phyloP scores from a whole-genome alignment of 164 flowering plant genomes.

The Vitis riparia region DNA sequence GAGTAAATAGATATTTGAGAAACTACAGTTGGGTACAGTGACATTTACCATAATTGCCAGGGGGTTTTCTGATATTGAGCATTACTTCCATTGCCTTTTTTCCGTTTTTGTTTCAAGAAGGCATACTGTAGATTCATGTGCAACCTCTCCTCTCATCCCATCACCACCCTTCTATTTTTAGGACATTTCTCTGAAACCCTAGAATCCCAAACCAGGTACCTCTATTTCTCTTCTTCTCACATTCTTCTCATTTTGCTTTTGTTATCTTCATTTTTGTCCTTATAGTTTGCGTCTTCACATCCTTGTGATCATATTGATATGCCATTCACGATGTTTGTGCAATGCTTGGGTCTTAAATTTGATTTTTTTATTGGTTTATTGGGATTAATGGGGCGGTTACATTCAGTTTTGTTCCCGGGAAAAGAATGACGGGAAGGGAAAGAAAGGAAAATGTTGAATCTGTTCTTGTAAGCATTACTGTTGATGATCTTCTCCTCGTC shows the following conservation, averaged over 20 bases:
- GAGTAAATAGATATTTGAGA: too few relatives aligned
- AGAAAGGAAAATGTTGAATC: not conserved
- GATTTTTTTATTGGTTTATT: not conserved
- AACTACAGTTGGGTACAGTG: not conserved
- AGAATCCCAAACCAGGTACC: too few relatives aligned
- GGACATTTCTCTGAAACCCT: slow-evolving; percentile 12
- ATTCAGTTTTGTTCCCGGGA: not conserved
- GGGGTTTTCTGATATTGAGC: not conserved
- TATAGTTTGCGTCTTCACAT: too few relatives aligned
- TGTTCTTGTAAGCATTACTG: too few relatives aligned
- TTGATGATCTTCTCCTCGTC: too few relatives aligned
- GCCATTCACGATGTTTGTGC: not conserved
- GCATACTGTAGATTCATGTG: not conserved
- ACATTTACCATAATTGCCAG: not conserved
- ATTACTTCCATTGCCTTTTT: not conserved
- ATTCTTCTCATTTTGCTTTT: not conserved
- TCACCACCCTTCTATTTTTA: slow-evolving; percentile 17
- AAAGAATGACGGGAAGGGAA: not conserved
- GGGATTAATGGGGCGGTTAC: too few relatives aligned
- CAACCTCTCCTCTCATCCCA: slow-evolving; percentile 4
- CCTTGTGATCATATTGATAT: too few relatives aligned
- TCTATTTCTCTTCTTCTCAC: slow-evolving; percentile 1
- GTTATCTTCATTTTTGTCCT: too few relatives aligned
- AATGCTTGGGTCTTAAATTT: slow-evolving; percentile 3
- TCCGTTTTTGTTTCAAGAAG: not conserved